Evolutionary conservation across 202 grass and related monocot genomes (phyloP).

Genomic region (Brachypodium distachyon): DNA sequence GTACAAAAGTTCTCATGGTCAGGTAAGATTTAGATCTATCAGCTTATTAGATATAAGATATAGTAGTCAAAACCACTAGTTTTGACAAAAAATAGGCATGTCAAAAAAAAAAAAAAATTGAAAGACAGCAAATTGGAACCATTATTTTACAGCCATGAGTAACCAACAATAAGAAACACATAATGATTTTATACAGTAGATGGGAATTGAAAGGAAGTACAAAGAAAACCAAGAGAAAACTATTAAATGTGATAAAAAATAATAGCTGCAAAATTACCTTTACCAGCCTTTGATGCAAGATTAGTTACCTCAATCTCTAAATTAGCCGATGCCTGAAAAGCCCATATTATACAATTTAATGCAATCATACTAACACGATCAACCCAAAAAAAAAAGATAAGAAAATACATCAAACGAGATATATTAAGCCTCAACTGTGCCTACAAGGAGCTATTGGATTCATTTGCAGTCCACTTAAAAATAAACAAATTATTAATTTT

Average conservation of each 20-base stretch:
- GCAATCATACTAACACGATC: neutral
- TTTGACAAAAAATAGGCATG: neutral
- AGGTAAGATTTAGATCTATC: neutral
- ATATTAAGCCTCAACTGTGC: neutral
- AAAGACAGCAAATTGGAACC: neutral
- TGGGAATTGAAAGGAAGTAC: neutral
- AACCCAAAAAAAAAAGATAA: neutral
- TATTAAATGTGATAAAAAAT: constrained; percentile 9
- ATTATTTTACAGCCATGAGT: neutral
- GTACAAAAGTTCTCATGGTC: neutral
- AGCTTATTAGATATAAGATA: neutral
- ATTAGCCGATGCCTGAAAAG: constrained; percentile 77
- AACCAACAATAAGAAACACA: neutral
- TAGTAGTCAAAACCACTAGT: neutral
- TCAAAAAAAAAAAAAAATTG: neutral
- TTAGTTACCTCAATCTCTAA: constrained; percentile 99
- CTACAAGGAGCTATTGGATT: neutral
- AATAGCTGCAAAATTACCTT: constrained; percentile 54
- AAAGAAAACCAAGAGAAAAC: neutral
- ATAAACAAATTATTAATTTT: neutral
- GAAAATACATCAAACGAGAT: neutral
- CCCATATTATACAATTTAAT: neutral
- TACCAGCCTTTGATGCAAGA: constrained; percentile 86
- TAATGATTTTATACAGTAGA: neutral
- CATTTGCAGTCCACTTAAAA: neutral